Conservation (phyloP, 139 green algal species). For the Monoraphidium neglectum region DNA sequence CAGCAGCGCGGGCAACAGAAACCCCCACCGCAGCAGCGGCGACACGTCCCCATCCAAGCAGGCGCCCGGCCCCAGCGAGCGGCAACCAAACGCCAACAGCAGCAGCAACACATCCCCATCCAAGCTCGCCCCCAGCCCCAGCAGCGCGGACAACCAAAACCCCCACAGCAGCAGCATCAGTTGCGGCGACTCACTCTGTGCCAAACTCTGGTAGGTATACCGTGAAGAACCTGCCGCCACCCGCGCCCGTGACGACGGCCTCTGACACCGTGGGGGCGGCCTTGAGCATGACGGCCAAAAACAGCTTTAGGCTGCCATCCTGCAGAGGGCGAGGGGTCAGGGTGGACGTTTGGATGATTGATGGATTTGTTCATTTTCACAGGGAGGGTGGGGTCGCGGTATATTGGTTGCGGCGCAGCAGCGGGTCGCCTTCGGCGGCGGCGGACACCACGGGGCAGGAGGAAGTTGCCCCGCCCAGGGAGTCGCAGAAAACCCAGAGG, state of each 20-base stretch:
- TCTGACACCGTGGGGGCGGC: slow-evolving; percentile 42
- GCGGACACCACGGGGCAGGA: no score
- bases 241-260: slow-evolving; percentile 65
- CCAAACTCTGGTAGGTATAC: slow-evolving; percentile 80
- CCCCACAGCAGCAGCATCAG: no score
- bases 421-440: no score
- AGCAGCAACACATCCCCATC: not conserved
- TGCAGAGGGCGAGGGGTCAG: slow-evolving; percentile 29
- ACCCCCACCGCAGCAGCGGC: not conserved
- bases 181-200: slow-evolving; percentile 62
- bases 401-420: no score
- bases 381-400: no score
- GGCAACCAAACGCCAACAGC: not conserved
- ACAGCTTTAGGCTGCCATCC: slow-evolving; percentile 75
- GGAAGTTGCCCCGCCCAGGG: no score
- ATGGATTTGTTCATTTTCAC: no score
- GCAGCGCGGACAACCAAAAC: not conserved
- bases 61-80: not conserved
- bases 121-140: not conserved
- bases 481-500: no score
- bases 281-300: slow-evolving; percentile 78
- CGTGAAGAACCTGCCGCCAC: slow-evolving; percentile 73
- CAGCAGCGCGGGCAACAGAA: not conserved
- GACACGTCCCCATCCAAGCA: not conserved
- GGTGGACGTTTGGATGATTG: not conserved